phyloP scores from a whole-genome alignment of 2,329 filamentous ascomycete species.

The Fusarium protoensiforme region DNA sequence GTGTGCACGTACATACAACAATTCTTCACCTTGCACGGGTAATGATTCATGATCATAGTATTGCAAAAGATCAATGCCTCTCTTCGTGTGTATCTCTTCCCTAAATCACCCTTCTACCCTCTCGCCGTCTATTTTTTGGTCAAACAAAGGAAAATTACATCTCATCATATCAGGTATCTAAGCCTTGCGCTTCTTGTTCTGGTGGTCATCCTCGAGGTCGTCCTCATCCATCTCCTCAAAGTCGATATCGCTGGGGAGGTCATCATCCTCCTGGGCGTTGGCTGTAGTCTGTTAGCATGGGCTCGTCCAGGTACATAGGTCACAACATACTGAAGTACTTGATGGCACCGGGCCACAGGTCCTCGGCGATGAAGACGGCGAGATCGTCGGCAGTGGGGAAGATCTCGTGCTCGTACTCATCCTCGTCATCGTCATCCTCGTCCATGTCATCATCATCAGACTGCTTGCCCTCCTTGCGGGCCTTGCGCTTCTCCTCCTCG shows the following conservation, averaged over 20 bases:
- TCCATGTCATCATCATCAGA: slow-evolving; percentile 55
- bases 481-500: slow-evolving; percentile 67
- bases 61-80: neutral
- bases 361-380: slow-evolving; percentile 83
- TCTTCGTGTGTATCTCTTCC: slow-evolving; percentile 11
- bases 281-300: slow-evolving; percentile 51
- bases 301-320: neutral
- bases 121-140: slow-evolving; percentile 34
- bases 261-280: slow-evolving; percentile 73
- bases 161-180: slow-evolving; percentile 32
- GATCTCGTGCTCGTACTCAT: slow-evolving; percentile 80
- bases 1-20: neutral
- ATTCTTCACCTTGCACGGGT: neutral
- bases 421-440: slow-evolving; percentile 69
- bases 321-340: slow-evolving; percentile 85
- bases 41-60: neutral
- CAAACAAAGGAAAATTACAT: slow-evolving; percentile 32
- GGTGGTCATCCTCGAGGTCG: slow-evolving; percentile 46
- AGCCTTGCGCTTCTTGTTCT: slow-evolving; percentile 56
- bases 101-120: slow-evolving; percentile 14
- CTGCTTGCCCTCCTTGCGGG: slow-evolving; percentile 62
- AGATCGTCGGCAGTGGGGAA: slow-evolving; percentile 90
- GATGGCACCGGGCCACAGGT: slow-evolving; percentile 88
- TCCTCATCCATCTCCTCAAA: slow-evolving; percentile 69
- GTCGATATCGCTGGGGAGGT: slow-evolving; percentile 72